Conservation (phyloP, 2,329 filamentous ascomycete species). For the Colletotrichum liriopes region DNA sequence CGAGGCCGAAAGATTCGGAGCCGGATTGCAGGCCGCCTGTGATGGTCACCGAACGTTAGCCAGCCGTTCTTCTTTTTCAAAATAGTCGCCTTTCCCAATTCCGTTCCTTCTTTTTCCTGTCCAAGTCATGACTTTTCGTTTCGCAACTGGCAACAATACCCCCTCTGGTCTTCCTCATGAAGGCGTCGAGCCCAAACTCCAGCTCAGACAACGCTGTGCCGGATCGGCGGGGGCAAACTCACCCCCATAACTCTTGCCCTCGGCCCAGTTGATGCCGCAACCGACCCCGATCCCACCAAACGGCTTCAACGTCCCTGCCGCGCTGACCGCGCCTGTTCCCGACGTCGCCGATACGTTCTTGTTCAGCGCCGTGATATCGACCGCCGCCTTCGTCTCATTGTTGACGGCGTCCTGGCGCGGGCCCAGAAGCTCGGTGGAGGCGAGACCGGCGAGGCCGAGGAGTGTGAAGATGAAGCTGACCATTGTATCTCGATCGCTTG, state of each 20-base stretch:
- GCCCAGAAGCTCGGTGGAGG: background rate
- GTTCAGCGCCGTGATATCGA: conserved; percentile 36
- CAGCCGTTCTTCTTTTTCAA: background rate
- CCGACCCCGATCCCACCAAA: conserved; percentile 34
- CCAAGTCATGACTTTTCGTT: background rate
- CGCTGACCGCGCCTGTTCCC: conserved; percentile 33
- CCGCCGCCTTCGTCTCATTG: background rate
- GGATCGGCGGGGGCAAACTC: background rate
- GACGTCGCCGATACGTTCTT: conserved; percentile 32
- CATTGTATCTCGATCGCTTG: background rate
- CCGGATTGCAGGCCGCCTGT: conserved; percentile 33
- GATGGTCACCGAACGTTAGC: background rate
- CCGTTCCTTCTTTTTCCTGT: background rate
- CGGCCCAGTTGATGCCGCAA: conserved; percentile 36
- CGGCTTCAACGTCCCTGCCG: conserved; percentile 27
- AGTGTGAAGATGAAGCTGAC: conserved; percentile 1
- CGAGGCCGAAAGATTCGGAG: conserved; percentile 37
- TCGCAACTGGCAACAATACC: background rate
- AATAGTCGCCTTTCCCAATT: background rate
- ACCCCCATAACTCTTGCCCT: conserved; percentile 35
- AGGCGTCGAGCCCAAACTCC: background rate
- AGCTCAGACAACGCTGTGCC: background rate
- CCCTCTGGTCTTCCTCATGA: background rate
- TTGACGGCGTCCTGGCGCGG: conserved; percentile 5
- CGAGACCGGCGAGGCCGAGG: conserved; percentile 19